These are phyloP conservation scores for Heliocybe sulcata DNA, from an alignment of 1,284 basidiomycete species.

Conservation along the genomic window DNA sequence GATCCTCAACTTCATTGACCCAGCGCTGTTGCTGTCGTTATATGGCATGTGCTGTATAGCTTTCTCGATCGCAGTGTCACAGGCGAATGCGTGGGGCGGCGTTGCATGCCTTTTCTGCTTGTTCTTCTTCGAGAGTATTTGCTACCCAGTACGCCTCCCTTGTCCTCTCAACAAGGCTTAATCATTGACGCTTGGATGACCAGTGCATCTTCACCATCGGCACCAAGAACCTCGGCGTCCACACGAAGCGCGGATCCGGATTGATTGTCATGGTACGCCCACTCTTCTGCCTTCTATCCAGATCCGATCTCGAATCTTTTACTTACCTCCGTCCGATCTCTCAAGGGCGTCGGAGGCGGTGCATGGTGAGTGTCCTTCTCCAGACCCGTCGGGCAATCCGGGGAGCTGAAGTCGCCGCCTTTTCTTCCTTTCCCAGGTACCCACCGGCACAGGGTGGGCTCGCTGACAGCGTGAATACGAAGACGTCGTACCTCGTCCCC, in stretches of 20 bases:
- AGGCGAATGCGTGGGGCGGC: conserved; percentile 45
- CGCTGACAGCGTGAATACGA: conserved; percentile 46
- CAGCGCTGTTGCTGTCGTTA: conserved; percentile 52
- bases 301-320: neutral
- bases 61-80: conserved; percentile 48
- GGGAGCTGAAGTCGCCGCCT: neutral
- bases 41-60: conserved; percentile 46
- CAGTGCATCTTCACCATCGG: conserved; percentile 69
- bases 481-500: conserved; percentile 53
- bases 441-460: conserved; percentile 66
- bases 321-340: neutral
- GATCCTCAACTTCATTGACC: conserved; percentile 57
- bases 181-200: conserved; percentile 4
- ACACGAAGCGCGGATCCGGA: conserved; percentile 66
- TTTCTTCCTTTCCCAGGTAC: conserved; percentile 22
- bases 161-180: conserved; percentile 9
- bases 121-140: conserved; percentile 76
- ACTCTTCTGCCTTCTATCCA: neutral
- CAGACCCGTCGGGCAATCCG: neutral
- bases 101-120: conserved; percentile 59
- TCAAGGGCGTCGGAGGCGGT: conserved; percentile 62
- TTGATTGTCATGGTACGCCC: conserved; percentile 53
- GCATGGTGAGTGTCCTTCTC: conserved; percentile 35
- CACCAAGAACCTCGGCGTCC: conserved; percentile 61
- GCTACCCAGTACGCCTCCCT: conserved; percentile 44